Evolutionary conservation across 768 basidiomycete species (phyloP).

Genomic region (Boletales sp.): DNA sequence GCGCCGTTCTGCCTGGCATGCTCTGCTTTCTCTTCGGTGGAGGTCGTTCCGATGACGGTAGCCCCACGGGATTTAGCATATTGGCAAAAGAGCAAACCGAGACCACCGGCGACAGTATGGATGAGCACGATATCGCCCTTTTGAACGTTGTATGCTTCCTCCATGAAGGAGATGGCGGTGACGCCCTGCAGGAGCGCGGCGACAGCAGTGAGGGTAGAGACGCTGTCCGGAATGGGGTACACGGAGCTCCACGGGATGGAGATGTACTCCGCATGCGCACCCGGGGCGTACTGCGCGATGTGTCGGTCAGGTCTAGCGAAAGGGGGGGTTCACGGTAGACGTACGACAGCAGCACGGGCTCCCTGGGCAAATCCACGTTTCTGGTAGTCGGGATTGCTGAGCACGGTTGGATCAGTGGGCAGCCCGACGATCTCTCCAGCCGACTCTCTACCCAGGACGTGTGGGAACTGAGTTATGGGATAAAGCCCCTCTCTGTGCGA

Average conservation of each 20-base stretch:
- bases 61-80: slow-evolving; percentile 72
- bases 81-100: slow-evolving; percentile 70
- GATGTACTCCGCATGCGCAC: slow-evolving; percentile 69
- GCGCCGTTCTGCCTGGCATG: slow-evolving; percentile 79
- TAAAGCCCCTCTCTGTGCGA: slow-evolving; percentile 61
- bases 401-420: slow-evolving; percentile 60
- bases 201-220: slow-evolving; percentile 62
- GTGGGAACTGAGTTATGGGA: slow-evolving; percentile 53
- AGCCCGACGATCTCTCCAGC: slow-evolving; percentile 74
- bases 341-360: slow-evolving; percentile 67
- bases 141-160: slow-evolving; percentile 83
- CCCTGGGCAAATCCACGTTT: slow-evolving; percentile 64
- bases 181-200: slow-evolving; percentile 71
- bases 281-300: slow-evolving; percentile 38
- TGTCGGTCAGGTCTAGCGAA: neutral
- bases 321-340: slow-evolving; percentile 17
- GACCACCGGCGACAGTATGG: slow-evolving; percentile 89
- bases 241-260: slow-evolving; percentile 60
- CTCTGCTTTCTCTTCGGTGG: slow-evolving; percentile 77
- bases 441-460: slow-evolving; percentile 72
- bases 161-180: slow-evolving; percentile 73
- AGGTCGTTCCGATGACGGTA: slow-evolving; percentile 91
- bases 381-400: slow-evolving; percentile 61
- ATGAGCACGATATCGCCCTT: slow-evolving; percentile 77
- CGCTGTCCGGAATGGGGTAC: slow-evolving; percentile 58